A percentile compares a stretch with the other conserved stretches of the same genome.
phyloP scores from a whole-genome alignment of 1,284 basidiomycete genomes.

The Coniferiporia weirii region DNA sequence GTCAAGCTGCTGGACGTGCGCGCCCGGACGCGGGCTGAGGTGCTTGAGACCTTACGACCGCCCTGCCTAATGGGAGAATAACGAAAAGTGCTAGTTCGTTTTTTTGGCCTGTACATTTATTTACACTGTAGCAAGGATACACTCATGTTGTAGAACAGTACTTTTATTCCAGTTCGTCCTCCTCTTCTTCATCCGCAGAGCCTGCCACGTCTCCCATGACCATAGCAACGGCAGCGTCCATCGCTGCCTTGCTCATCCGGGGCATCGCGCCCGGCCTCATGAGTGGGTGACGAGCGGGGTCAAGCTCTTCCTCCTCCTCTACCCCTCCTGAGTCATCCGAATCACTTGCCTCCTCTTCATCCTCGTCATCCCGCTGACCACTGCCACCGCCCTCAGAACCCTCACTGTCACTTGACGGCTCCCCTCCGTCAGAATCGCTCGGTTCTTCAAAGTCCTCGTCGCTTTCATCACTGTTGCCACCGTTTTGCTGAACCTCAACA shows the following conservation, averaged over 20 bases:
- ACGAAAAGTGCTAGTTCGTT: not conserved
- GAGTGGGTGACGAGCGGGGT: conserved; percentile 55
- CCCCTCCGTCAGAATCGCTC: conserved; percentile 22
- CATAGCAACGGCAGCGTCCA: conserved; percentile 60
- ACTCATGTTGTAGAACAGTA: not conserved
- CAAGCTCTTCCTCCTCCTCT: conserved; percentile 38
- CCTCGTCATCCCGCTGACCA: conserved; percentile 6
- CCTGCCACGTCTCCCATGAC: conserved; percentile 48
- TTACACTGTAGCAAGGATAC: not conserved
- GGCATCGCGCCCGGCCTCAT: conserved; percentile 64
- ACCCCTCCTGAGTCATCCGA: conserved; percentile 22
- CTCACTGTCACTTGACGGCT: conserved; percentile 17
- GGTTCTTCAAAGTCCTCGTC: conserved; percentile 19
- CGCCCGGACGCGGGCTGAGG: conserved; percentile 16
- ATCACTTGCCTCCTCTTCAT: conserved; percentile 15
- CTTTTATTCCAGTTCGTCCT: conserved; percentile 20
- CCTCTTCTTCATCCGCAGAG: conserved; percentile 22
- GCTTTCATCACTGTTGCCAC: conserved; percentile 20
- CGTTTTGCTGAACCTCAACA: conserved; percentile 25
- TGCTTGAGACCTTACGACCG: conserved; percentile 16
- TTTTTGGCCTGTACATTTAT: not conserved
- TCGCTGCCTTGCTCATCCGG: conserved; percentile 55
- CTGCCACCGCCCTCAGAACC: conserved; percentile 12
- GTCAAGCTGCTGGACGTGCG: conserved; percentile 19
- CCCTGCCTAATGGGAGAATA: not conserved